Percentiles rank a stretch among this genome's conserved stretches.
Evolutionary conservation across 108 stramenopile genomes (phyloP).

Genomic region (Schizochytrium sp.): DNA sequence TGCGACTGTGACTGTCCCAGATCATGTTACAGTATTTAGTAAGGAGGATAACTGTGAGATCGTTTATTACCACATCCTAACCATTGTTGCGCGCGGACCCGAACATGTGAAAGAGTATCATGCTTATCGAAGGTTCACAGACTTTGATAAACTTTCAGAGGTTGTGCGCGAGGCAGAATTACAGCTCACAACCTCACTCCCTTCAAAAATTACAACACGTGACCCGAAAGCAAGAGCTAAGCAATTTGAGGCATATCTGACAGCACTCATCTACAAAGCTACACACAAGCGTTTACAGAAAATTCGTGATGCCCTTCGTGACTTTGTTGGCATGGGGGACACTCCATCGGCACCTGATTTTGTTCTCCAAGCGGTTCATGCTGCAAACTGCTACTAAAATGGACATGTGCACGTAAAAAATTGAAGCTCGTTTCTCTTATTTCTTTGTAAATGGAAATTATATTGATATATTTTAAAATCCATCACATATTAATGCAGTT

Average conservation of each 20-base stretch:
- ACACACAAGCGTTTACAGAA: background rate
- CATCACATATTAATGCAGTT: too few species aligned
- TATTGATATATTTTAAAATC: too few species aligned
- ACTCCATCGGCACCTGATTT: background rate
- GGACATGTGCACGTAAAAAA: too few species aligned
- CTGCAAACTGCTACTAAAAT: too few species aligned
- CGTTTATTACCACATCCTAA: background rate
- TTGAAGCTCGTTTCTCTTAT: too few species aligned
- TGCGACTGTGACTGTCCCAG: background rate
- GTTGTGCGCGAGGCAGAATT: background rate
- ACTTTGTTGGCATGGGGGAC: conserved; percentile 21
- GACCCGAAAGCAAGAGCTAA: background rate
- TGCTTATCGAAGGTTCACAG: background rate
- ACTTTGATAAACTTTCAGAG: background rate
- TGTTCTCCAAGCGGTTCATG: background rate
- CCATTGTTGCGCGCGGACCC: background rate
- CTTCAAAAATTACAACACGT: background rate
- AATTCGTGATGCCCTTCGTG: background rate
- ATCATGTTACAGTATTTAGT: background rate
- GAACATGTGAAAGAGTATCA: background rate
- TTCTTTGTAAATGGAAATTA: too few species aligned
- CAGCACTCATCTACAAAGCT: conserved; percentile 27
- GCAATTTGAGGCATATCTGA: conserved; percentile 4
- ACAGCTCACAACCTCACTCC: background rate
- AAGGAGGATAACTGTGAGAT: background rate